Conservation (phyloP, 495 filamentous ascomycete species). For the Lophiotrema nucula region DNA sequence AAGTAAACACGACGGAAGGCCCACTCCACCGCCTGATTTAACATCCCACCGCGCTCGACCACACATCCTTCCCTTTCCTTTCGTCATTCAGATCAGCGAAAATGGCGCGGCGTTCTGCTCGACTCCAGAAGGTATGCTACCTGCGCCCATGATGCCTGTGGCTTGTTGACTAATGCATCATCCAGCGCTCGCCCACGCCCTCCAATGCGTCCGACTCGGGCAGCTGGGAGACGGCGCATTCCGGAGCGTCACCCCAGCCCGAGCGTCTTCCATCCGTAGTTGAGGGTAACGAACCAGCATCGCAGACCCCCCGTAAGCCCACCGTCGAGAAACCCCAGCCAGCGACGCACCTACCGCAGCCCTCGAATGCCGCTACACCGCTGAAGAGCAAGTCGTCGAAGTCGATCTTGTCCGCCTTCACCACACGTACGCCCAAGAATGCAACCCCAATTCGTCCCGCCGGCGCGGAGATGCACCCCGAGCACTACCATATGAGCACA, state of each 20-base stretch:
- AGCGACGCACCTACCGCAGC: conserved; percentile 21
- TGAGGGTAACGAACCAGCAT: conserved; percentile 6
- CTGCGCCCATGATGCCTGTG: neutral
- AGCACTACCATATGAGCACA: conserved; percentile 39
- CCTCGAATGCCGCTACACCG: conserved; percentile 2
- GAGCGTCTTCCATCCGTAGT: conserved; percentile 20
- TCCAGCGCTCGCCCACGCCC: conserved; percentile 19
- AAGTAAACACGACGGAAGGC: too few species aligned
- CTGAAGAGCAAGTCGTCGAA: conserved; percentile 6
- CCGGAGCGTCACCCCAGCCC: neutral
- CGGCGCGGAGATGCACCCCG: conserved; percentile 42
- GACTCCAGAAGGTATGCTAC: conserved; percentile 18
- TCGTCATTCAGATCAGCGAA: neutral
- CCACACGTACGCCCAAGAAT: conserved; percentile 37
- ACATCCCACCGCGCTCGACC: too few species aligned
- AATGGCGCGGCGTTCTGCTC: conserved; percentile 25
- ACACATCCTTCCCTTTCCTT: neutral
- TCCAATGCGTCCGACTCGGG: conserved; percentile 5
- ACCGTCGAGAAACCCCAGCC: neutral
- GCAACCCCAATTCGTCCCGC: conserved; percentile 37
- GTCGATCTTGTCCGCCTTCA: conserved; percentile 1
- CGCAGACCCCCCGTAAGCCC: conserved; percentile 17
- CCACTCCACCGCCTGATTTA: too few species aligned
- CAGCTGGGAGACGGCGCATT: conserved; percentile 23
- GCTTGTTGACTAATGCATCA: conserved; percentile 4